Base-by-base conservation (phyloP, 2,329 filamentous ascomycete species). In the Alternaria arborescens region DNA sequence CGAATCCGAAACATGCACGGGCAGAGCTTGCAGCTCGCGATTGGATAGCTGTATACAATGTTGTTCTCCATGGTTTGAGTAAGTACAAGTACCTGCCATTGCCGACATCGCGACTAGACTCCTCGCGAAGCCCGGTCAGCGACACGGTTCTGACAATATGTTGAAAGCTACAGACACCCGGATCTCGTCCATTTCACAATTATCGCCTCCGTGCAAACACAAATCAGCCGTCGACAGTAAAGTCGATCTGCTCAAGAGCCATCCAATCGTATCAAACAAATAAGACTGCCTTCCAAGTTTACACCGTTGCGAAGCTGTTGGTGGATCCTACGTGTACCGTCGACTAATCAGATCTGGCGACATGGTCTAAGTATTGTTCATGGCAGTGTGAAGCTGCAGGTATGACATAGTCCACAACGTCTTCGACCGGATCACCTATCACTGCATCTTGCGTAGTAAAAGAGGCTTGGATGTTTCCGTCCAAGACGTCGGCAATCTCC, bases 21-120 rank as follows among this genome's bases (percentile, higher is more conserved):
- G 8, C 30, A 12, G 38, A 24, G 3, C 20, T n/a, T 20, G 10
- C 1, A 41, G 11, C 11, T 18, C 20, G 18, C 40, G 20, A 22
- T 20, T 14, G 10, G 12, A 41, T 11, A 24, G 40, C 6, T 8
- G 10, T 24, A 10, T 42, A 24, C 20, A 24, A 8, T 8, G 10
- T 24, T 16, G 1, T 16, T 8, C 0, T 14, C 12, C 11, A 22
- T 14, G 10, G 12, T 8, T 16, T 0, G 2, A 42, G 11, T 8
- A 8, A 16, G 11, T 42, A 14, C 5, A 42, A 10, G 6, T 24
- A 24, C 0, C 0, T 3, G 20, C 20, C 0, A 24, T 42, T 12
- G 3, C 22, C 6, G 18, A 2, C 16, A 1, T 6, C 4, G 20
- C 6, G 12, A 24, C 20, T 3, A 8, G 0, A 3, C 6, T 42